A percentile compares a stretch with the other conserved stretches of the same genome.
phyloP scores from a whole-genome alignment of 495 filamentous ascomycete genomes.

The Aspergillus biplanus region DNA sequence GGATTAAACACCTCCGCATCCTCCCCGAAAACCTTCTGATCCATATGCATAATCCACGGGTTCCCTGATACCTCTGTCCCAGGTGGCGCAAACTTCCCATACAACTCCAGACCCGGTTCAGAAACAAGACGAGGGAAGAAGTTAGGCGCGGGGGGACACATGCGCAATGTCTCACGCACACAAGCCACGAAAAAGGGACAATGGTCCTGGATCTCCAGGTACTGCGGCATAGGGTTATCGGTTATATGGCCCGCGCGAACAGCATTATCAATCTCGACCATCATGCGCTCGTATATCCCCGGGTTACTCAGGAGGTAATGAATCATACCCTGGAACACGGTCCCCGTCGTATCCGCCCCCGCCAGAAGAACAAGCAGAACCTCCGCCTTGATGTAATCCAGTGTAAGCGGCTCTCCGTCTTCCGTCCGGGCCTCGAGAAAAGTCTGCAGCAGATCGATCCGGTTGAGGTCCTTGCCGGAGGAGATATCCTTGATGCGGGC shows the following conservation, averaged over 20 bases:
- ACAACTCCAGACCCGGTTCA: constrained; percentile 55
- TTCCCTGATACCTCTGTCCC: constrained; percentile 63
- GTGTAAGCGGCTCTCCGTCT: constrained; percentile 49
- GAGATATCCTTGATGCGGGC: constrained; percentile 13
- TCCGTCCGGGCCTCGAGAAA: constrained; percentile 50
- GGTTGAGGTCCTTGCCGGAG: constrained; percentile 18
- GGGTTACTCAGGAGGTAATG: constrained; percentile 54
- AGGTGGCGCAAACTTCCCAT: constrained; percentile 56
- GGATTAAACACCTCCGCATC: constrained; percentile 46
- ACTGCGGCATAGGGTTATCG: constrained; percentile 39
- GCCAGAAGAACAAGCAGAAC: constrained; percentile 60
- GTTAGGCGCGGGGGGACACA: constrained; percentile 56
- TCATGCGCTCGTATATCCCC: constrained; percentile 52
- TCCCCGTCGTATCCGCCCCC: constrained; percentile 67
- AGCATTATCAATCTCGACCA: constrained; percentile 59
- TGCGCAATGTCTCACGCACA: constrained; percentile 56
- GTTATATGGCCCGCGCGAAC: constrained; percentile 41
- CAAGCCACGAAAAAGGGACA: constrained; percentile 54
- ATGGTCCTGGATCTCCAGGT: constrained; percentile 44
- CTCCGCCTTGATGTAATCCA: constrained; percentile 58
- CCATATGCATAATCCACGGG: constrained; percentile 56
- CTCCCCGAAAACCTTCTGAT: constrained; percentile 53
- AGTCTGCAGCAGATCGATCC: constrained; percentile 34
- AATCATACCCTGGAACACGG: constrained; percentile 57
- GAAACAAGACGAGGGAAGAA: constrained; percentile 52